These are phyloP conservation scores for Ochromonas danica DNA, from an alignment of 108 stramenopile genomes.

Conservation along the genomic window DNA sequence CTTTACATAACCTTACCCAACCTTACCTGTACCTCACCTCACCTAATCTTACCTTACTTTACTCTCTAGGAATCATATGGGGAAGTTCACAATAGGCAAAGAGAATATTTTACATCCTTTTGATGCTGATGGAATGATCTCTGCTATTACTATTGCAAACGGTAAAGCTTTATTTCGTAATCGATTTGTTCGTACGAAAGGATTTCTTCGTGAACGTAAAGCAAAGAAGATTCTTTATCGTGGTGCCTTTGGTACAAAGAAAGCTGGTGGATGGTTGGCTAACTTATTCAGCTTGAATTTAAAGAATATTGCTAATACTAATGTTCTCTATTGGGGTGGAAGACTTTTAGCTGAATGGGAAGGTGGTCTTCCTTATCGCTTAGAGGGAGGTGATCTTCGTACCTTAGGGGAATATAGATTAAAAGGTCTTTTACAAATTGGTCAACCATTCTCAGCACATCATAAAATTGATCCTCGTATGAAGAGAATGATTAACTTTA, in stretches of 20 bases:
- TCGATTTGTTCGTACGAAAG: slow-evolving; percentile 53
- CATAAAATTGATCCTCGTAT: neutral
- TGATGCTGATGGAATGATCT: slow-evolving; percentile 56
- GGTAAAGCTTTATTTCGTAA: slow-evolving; percentile 55
- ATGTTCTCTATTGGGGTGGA: slow-evolving; percentile 54
- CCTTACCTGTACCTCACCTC: slow-evolving; percentile 13
- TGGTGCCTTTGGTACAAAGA: slow-evolving; percentile 51
- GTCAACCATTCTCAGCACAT: neutral
- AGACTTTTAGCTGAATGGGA: slow-evolving; percentile 57
- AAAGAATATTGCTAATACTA: slow-evolving; percentile 59
- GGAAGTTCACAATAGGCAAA: slow-evolving; percentile 47
- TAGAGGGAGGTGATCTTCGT: neutral
- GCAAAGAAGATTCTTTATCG: slow-evolving; percentile 51
- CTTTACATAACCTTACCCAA: slow-evolving; percentile 16
- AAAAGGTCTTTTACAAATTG: neutral
- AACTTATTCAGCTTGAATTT: slow-evolving; percentile 52
- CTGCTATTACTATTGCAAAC: slow-evolving; percentile 47
- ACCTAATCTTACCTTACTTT: slow-evolving; percentile 9
- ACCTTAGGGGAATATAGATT: neutral
- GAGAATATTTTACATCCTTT: slow-evolving; percentile 45
- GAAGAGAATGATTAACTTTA: neutral
- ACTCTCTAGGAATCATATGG: slow-evolving; percentile 31
- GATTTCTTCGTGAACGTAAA: slow-evolving; percentile 40
- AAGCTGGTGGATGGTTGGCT: slow-evolving; percentile 43
- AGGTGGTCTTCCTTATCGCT: slow-evolving; percentile 39